Base-by-base conservation (phyloP, 495 filamentous ascomycete species). In the Penicillium paxilli region DNA sequence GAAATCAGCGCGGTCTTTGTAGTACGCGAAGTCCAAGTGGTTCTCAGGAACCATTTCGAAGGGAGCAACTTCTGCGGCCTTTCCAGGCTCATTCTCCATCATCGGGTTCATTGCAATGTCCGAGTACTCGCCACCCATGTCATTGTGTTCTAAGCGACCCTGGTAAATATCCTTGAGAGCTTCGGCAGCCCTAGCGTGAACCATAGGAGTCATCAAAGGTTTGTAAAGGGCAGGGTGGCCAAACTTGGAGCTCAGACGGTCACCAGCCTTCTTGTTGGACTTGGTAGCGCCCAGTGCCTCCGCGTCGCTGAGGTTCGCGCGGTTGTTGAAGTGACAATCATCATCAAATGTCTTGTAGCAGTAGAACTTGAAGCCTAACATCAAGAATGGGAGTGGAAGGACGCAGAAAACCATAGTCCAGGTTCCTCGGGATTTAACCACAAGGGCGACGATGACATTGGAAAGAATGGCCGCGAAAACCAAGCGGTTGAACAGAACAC, bases 201-300 rank as follows among this genome's bases (percentile, higher is more conserved):
- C 93, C 94, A 98, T 98, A 0, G 94, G 94, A 0, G 90, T 95
- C 58, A 93, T 89, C 44, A 98, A 81, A 7, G 87, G 86, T 59
- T 87, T 88, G 73, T 90, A 96, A 17, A 98, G 83, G 11, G 88
- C 92, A 14, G 94, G 94, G 65, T 98, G 90, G 4, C 92, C 92
- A 69, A 96, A 98, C 35, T 90, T 84, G 35, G 85, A 79, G 30
- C 80, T 87, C 3, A 98, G 83, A 19, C 88, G 86, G 49, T 95
- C 91, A 37, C 78, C 83, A 2, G 74, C 69, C 54, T 80, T 82
- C 54, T 80, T 79, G 63, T 75, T 68, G 11, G 66, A 55, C 16
- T 77, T 80, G 12, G 66, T 64, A 5, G 67, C 65, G n/a, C 66
- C 73, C n/a, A 82, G 58, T 17, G 71, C 72, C 56, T 86, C 83